Evolutionary conservation across 1,284 basidiomycete species (phyloP), one percentile per base, ranked within the genome.

Genomic region (Sanghuangporus weigelae): DNA sequence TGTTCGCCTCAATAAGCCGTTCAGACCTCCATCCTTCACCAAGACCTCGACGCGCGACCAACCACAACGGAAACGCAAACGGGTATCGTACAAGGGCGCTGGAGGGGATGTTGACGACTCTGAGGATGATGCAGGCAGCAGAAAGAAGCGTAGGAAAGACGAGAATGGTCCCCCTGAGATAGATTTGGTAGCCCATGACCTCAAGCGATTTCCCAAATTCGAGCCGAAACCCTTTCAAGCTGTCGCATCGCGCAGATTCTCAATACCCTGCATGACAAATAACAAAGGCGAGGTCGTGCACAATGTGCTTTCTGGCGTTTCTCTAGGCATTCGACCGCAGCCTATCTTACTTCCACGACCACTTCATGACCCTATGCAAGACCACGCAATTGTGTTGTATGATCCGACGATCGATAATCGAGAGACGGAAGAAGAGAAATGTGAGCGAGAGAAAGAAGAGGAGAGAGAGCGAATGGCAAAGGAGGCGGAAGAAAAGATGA

Each of bases 351-450:
- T 93, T 53, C 97, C 96, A 6, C 83, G 96, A 11, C 96, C 96
- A 1, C 78, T 98, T 14, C 91, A 96, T 71, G 95, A 99, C 73
- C 97, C 96, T 0, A 96, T 99, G 92, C 88, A 91, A 61, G 96
- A 98, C 71, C 95, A 97, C 73, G 95, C 97, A 0, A 96, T 99
- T 67, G 97, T 99, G 0, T 78, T 98, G 3, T 99, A 95, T 73
- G 96, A 99, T 71, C 96, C 96, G 0, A 99, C 96, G 0, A 87
- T 97, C 54, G 96, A 99, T 72, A 90, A 92, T 71, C 79, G 88
- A 69, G 95, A 96, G 71, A 93, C 92, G 0, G 90, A 93, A 66
- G 91, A 93, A 71, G 91, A 93, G 74, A 82, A 76, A 74, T 86
- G 78, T 73, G 87, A 84, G 67, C 77, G 87, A 39, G 81, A 86